These are phyloP conservation scores for Parastagonospora avenae DNA, from an alignment of 2,329 filamentous ascomycete genomes.

Conservation along the genomic window DNA sequence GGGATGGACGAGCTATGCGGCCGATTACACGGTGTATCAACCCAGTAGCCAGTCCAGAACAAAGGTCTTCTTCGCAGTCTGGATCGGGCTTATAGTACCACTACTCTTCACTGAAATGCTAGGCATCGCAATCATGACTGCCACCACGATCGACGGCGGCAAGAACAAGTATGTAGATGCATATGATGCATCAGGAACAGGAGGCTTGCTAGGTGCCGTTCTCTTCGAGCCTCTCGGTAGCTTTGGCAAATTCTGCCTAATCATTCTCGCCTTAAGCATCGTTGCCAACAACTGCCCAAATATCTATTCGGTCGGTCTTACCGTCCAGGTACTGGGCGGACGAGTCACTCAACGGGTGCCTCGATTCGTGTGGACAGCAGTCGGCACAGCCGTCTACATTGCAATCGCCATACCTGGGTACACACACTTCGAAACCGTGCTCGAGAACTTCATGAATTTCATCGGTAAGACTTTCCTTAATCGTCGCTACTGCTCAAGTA, in stretches of 20 bases:
- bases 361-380: conserved; percentile 69
- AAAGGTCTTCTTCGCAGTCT: conserved; percentile 73
- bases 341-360: conserved; percentile 65
- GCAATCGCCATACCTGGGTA: conserved; percentile 74
- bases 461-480: conserved; percentile 21
- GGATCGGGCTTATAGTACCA: conserved; percentile 70
- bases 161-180: conserved; percentile 61
- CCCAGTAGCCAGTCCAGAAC: conserved; percentile 63
- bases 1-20: conserved; percentile 75
- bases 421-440: conserved; percentile 64
- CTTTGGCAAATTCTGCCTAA: conserved; percentile 75
- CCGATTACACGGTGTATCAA: conserved; percentile 83
- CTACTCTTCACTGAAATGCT: conserved; percentile 77
- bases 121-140: conserved; percentile 71
- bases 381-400: conserved; percentile 68
- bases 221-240: conserved; percentile 66
- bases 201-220: conserved; percentile 70
- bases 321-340: conserved; percentile 65
- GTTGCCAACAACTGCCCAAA: conserved; percentile 75
- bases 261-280: conserved; percentile 69
- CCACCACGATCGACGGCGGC: conserved; percentile 60
- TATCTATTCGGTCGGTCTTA: conserved; percentile 69
- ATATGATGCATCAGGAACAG: conserved; percentile 63
- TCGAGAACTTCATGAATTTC: conserved; percentile 71
- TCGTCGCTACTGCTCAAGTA: conserved; percentile 6